Percentiles rank a stretch among this genome's conserved stretches.
phyloP scores from a whole-genome alignment of 805 yeast species.

The Clavispora fructus region DNA sequence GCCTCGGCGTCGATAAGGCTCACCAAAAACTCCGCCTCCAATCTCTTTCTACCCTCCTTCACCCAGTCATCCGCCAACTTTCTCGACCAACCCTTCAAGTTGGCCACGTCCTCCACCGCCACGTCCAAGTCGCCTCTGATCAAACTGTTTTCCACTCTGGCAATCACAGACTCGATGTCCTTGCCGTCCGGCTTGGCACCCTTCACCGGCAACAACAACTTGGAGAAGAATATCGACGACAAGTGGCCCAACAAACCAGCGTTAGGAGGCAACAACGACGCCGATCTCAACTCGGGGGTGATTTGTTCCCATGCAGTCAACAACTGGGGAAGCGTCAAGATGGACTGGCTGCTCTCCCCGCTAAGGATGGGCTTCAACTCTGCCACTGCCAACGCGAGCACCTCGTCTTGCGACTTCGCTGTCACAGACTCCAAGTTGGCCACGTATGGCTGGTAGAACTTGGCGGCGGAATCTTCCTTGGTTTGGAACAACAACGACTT shows the following conservation, averaged over 20 bases:
- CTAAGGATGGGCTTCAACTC: conserved; percentile 33
- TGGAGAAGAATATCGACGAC: conserved; percentile 72
- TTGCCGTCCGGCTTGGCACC: conserved; percentile 72
- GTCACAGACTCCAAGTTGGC: conserved; percentile 25
- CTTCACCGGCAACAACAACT: conserved; percentile 66
- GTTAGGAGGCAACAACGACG: conserved; percentile 86
- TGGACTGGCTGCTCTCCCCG: conserved; percentile 41
- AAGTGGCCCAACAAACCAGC: conserved; percentile 94
- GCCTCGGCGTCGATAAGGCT: conserved; percentile 64
- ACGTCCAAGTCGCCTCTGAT: conserved; percentile 70
- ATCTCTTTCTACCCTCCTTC: conserved; percentile 77
- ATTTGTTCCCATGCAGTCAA: conserved; percentile 74
- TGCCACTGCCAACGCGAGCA: conserved; percentile 26
- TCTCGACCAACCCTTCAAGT: conserved; percentile 90
- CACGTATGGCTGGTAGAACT: conserved; percentile 33
- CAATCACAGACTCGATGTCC: conserved; percentile 84
- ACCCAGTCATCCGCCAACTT: conserved; percentile 90
- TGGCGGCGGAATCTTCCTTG: conserved; percentile 18
- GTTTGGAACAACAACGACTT: conserved; percentile 24
- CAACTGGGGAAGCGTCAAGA: conserved; percentile 73
- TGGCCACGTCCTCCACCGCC: conserved; percentile 90
- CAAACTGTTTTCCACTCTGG: conserved; percentile 75
- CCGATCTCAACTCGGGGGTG: conserved; percentile 81
- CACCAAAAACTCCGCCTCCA: conserved; percentile 80
- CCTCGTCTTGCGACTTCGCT: conserved; percentile 25